Evolutionary conservation across 345 rosid genomes (phyloP).

Genomic region (Pugionium cornutum): DNA sequence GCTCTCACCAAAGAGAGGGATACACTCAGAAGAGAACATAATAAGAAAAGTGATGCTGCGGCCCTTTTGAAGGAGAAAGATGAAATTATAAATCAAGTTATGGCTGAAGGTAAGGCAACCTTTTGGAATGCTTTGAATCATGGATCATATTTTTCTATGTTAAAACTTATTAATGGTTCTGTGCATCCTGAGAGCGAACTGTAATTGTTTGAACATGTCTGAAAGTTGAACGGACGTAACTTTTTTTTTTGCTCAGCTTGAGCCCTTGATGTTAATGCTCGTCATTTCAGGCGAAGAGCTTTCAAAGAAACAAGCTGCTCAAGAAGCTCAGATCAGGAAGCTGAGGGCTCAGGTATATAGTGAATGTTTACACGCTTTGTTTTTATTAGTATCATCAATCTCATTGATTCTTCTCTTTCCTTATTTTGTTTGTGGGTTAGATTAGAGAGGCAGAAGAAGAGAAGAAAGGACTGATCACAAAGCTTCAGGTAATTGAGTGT

Average conservation of each 20-base stretch:
- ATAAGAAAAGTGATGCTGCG: conserved; percentile 91
- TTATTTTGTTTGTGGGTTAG: conserved; percentile 51
- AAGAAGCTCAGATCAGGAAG: conserved; percentile 93
- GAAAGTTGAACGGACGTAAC: background rate
- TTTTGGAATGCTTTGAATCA: conserved; percentile 26
- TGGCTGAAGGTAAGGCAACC: conserved; percentile 89
- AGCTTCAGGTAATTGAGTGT: conserved; percentile 81
- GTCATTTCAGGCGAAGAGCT: conserved; percentile 86
- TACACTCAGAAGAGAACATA: conserved; percentile 96
- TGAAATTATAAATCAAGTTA: conserved; percentile 95
- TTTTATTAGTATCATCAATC: conserved; percentile 20
- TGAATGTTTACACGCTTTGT: conserved; percentile 14
- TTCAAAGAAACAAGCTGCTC: conserved; percentile 97
- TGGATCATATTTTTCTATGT: background rate
- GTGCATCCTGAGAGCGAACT: conserved; percentile 19
- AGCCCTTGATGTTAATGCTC: conserved; percentile 25
- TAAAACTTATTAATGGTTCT: background rate
- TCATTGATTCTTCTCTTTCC: conserved; percentile 27
- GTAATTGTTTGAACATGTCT: conserved; percentile 5
- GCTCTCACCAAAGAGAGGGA: conserved; percentile 98
- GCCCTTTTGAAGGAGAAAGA: conserved; percentile 98
- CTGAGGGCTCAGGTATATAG: conserved; percentile 90
- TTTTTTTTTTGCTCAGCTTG: conserved; percentile 15
- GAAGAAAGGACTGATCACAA: conserved; percentile 87
- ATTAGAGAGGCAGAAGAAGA: conserved; percentile 96